Base-by-base conservation (phyloP, 192 early-diverging fungal genomes). In the Podila verticillata region DNA sequence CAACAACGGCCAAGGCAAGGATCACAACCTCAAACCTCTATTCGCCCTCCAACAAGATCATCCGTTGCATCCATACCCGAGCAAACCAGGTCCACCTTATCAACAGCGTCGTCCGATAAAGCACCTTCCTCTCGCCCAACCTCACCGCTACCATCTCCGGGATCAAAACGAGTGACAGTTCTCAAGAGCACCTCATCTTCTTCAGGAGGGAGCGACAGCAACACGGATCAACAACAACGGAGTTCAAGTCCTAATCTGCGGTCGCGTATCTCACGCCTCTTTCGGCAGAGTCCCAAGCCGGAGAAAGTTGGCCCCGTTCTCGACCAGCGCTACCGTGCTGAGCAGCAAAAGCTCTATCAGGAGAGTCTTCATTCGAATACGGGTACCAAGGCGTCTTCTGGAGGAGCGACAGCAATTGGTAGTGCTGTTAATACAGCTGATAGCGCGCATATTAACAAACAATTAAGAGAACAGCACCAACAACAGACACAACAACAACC, bases 231-330 rank as follows among this genome's bases (percentile, higher is more conserved):
- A 48, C 15, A 48, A 51, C 49, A 51, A 54, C 51, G 24, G 51
- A 54, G 51, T 12, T 4, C 61, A 28, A 66, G 57, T 36, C 66
- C 75, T 28, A 78, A 78, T 31, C 39, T 78, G 15, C 75, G 75
- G 13, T 58, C 75, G 36, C 68, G 75, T 19, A 5, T 78, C 6
- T 66, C 75, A 22, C 68, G 68, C 7, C 39, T 78, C 31, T 78
- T 78, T 29, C 63, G 68, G 34, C 59, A 59, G 4, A 66, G 32
- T 48, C 58, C 68, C 34, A 78, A 66, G 30, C 59, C 48, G 10
- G 68, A 70, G 8, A 54, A 54, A 17, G 51, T 54, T 5, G 22
- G 22, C 24, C 51, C 51, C 24, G 24, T 54, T 4, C 51, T 54
- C 51, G 51, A 54, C 51, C 75, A 60, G n/a, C 58, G 73, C 30